Conservation (phyloP, 441 rosid genomes). For the Euphorbia schlechtendalii region DNA sequence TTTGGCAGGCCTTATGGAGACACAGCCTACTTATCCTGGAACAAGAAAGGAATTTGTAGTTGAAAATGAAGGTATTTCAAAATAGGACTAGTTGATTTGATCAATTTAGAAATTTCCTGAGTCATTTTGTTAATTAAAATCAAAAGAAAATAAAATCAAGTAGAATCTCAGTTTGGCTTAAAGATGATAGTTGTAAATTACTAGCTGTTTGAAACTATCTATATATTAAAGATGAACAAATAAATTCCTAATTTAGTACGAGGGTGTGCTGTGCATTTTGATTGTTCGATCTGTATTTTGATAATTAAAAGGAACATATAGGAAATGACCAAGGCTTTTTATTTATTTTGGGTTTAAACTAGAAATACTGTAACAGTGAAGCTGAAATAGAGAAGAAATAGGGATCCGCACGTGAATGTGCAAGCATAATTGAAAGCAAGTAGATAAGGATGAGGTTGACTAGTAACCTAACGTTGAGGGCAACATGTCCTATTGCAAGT, state of each 20-base stretch:
- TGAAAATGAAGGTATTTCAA: slow-evolving; percentile 20
- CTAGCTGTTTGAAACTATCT: neutral
- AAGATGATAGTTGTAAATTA: neutral
- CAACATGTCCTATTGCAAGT: neutral
- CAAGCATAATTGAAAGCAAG: neutral
- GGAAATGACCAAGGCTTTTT: too few relatives aligned
- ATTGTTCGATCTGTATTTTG: too few relatives aligned
- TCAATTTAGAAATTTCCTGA: slow-evolving; percentile 1
- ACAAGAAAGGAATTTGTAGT: slow-evolving; percentile 35
- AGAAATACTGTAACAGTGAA: neutral
- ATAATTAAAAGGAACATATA: too few relatives aligned
- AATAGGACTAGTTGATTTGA: neutral
- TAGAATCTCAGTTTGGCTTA: neutral
- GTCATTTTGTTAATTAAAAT: neutral
- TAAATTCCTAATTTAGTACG: neutral
- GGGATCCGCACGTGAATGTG: too few relatives aligned
- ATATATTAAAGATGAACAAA: too few relatives aligned
- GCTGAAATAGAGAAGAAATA: neutral
- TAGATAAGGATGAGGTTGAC: slow-evolving; percentile 2
- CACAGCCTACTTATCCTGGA: slow-evolving; percentile 42
- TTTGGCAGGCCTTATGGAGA: slow-evolving; percentile 50
- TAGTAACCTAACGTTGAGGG: neutral
- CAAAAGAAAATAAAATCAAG: too few relatives aligned
- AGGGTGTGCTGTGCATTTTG: neutral
- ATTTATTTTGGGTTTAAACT: too few relatives aligned